Base-by-base conservation (phyloP, 306 rosid species). In the Fragaria vesca region DNA sequence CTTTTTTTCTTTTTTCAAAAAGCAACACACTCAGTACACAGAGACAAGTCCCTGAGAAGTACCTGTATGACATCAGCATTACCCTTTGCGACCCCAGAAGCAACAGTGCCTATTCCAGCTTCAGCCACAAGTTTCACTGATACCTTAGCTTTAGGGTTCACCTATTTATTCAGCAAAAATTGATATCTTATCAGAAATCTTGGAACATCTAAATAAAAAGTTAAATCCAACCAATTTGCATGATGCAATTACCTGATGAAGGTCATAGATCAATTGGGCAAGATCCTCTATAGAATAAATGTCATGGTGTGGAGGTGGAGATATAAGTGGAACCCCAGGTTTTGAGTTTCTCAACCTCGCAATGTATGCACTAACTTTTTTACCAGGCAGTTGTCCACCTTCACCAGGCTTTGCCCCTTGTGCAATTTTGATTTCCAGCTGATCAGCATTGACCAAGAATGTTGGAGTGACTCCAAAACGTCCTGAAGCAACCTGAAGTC, bases 381-480 rank as follows among this genome's bases (percentile, higher is more conserved):
- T 94, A 45, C 98, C 98, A 77, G 98, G 98, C 83, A 92, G 84
- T 73, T 94, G 98, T 48, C 98, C 98, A 73, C 98, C 98, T 90
- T 94, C 98, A 63, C 98, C 98, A 58, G 98, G 98, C 85, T 95
- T 95, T 45, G 99, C 99, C 66, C 99, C 99, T 91, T 95, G 99
- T 71, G 99, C 99, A 87, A 95, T 95, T 86, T 95, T 95, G 66
- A 95, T 95, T 87, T 95, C 99, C 78, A 95, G 65, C 78, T 95
- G 99, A 87, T 89, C 97, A 47, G 99, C 99, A 85, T 95, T 95
- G 85, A 89, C 99, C 88, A 95, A 88, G 88, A 95, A 95, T 50
- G 97, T 95, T 58, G 99, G 97, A 86, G 99, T 95, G 88, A 95
- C 99, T 77, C 99, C 99, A 91, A 95, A 95, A 83, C 99, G 94